Base-by-base conservation (phyloP, 2,329 filamentous ascomycete genomes). In the Exophiala oligosperma region DNA sequence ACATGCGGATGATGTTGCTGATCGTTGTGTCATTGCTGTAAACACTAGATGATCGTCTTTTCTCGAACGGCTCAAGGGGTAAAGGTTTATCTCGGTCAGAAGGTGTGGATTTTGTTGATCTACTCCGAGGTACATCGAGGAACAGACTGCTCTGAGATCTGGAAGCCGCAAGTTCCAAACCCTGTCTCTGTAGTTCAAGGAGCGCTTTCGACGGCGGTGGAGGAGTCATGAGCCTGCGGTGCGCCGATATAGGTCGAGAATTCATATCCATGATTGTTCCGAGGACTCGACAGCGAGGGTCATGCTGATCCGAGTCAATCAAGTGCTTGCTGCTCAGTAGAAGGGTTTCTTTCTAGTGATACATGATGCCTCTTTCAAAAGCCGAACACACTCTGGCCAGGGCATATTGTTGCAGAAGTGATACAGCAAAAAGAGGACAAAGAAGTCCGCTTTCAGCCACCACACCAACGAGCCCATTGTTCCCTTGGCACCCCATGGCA, bases 21-120 rank as follows among this genome's bases (percentile, higher is more conserved):
- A 67, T 64, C 4, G 64, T 66, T 4, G 61, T 66, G 38, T 62
- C 64, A 9, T 58, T 59, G 51, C 65, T 67, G 49, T 61, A 60
- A 28, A 62, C 60, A 48, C 60, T 67, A 4, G 64, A 67, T 4
- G 56, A 54, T 41, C 60, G 59, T 23, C 60, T 61, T 49, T 52
- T 48, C 28, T 64, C 60, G 17, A 35, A 57, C 17, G 62, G 64
- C 28, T 62, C 62, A 4, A 60, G 54, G 32, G 65, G 62, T 21
- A 65, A 37, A 11, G 64, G 60, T 37, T 63, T 63, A 37, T 66
- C 62, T 23, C 57, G 49, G 32, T 64, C 60, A 2, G 60, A 63
- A 14, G 64, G 59, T 4, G 56, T 62, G 21, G 60, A 63, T 44
- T 53, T 59, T 28, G 52, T 51, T 6, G 54, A 54, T n/a, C 44